A percentile compares a stretch with the other conserved stretches of the same genome.
Conservation (phyloP, 306 rosid species). For the Corylus avellana region DNA sequence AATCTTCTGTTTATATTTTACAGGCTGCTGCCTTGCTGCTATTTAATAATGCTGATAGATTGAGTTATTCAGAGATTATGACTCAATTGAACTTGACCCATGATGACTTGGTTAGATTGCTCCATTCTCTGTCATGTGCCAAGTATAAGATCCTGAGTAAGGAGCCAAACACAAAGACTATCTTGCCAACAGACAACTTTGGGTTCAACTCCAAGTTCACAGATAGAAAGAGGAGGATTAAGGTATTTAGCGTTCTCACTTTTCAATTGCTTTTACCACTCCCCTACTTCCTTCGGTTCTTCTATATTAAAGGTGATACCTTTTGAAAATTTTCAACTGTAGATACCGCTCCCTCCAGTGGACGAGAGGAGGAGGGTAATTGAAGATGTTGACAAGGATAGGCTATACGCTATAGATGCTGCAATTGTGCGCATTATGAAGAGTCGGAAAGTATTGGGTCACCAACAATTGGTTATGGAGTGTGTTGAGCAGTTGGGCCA, state of each 20-base stretch:
- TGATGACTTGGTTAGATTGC: constrained; percentile 67
- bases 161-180: constrained; percentile 65
- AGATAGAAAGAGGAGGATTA: constrained; percentile 80
- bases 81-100: constrained; percentile 68
- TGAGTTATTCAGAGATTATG: constrained; percentile 81
- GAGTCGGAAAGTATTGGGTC: constrained; percentile 68
- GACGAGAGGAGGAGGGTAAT: constrained; percentile 81
- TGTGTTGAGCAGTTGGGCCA: constrained; percentile 77
- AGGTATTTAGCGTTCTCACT: constrained; percentile 42
- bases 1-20: constrained; percentile 12
- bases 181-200: constrained; percentile 57
- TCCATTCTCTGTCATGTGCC: constrained; percentile 84
- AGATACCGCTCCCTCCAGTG: constrained; percentile 85
- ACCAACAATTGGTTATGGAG: constrained; percentile 70
- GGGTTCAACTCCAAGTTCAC: constrained; percentile 77
- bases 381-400: constrained; percentile 86
- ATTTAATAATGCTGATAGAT: constrained; percentile 70
- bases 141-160: constrained; percentile 75
- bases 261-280: neutral
- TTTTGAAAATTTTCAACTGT: constrained; percentile 6
- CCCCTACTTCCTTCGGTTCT: neutral
- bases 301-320: constrained; percentile 5
- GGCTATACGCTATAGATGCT: constrained; percentile 90
- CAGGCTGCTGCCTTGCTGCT: constrained; percentile 85
- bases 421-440: constrained; percentile 90